These are phyloP conservation scores for Paecilomyces dactylethromorphus DNA, from an alignment of 2,329 filamentous ascomycete genomes.

Conservation along the genomic window DNA sequence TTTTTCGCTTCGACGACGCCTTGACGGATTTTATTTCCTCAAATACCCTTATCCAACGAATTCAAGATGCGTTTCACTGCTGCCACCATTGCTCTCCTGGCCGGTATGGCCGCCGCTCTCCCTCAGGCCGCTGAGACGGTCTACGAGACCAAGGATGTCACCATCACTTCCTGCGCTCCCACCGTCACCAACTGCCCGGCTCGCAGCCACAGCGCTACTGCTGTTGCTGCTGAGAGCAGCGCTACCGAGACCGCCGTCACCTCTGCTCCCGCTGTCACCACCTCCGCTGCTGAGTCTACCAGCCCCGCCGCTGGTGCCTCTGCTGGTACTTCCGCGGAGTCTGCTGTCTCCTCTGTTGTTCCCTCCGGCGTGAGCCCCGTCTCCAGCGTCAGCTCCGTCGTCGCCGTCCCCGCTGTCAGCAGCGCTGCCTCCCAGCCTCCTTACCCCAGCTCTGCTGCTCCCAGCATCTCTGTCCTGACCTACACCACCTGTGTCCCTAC, in stretches of 20 bases:
- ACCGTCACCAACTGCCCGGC: constrained; percentile 55
- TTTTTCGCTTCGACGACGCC: constrained; percentile 20
- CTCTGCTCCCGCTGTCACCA: constrained; percentile 6
- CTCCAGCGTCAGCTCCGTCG: constrained; percentile 2
- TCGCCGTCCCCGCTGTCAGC: constrained; percentile 8
- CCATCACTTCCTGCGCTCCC: constrained; percentile 57
- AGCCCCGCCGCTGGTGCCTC: constrained; percentile 17
- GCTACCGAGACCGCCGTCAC: constrained; percentile 10
- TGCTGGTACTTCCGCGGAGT: constrained; percentile 14
- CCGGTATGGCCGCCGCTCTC: constrained; percentile 32
- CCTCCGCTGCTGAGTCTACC: constrained; percentile 15
- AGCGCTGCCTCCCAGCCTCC: constrained; percentile 1
- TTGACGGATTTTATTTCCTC: constrained; percentile 22
- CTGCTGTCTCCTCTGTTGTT: constrained; percentile 6
- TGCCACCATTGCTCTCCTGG: constrained; percentile 35
- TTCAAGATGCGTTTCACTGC: constrained; percentile 40
- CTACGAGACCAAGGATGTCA: constrained; percentile 54
- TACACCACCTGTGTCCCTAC: constrained; percentile 26
- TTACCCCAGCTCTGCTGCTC: constrained; percentile 2
- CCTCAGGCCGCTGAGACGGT: constrained; percentile 38
- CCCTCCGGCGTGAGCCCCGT: constrained; percentile 4
- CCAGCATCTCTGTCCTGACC: constrained; percentile 17
- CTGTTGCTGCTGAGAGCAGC: constrained; percentile 2
- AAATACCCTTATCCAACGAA: constrained; percentile 12
- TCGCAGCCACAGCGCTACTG: constrained; percentile 8